Evolutionary conservation across 148 eudicot genomes (phyloP).

Genomic region (Beta vulgaris): DNA sequence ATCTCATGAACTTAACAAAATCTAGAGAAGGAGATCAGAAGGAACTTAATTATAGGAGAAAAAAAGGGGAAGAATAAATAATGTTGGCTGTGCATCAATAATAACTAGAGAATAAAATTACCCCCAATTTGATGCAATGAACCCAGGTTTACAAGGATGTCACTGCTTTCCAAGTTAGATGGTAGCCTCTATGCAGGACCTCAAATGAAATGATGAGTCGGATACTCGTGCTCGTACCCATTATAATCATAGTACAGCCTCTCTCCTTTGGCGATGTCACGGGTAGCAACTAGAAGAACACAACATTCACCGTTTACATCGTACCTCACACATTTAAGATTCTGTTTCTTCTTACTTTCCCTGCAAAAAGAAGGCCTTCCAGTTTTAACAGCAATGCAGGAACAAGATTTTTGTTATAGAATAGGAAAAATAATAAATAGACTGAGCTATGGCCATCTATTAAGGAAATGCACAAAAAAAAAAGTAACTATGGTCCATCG

Average conservation of each 20-base stretch:
- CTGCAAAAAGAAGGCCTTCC: constrained; percentile 35
- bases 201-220: constrained; percentile 81
- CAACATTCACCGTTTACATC: constrained; percentile 71
- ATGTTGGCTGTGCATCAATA: constrained; percentile 12
- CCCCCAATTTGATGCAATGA: not conserved
- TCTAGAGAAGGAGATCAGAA: not conserved
- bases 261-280: constrained; percentile 90
- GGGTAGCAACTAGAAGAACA: constrained; percentile 74
- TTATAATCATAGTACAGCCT: constrained; percentile 92
- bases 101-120: constrained; percentile 9
- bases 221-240: constrained; percentile 83
- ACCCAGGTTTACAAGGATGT: not conserved
- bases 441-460: too few relatives aligned
- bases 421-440: not conserved
- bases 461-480: too few relatives aligned
- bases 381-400: not conserved
- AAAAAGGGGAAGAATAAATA: not conserved
- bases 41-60: not conserved
- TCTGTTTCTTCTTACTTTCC: constrained; percentile 77
- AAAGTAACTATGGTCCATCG: too few relatives aligned
- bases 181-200: constrained; percentile 17
- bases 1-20: not conserved
- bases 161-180: constrained; percentile 2
- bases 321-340: constrained; percentile 84
- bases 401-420: not conserved